Evolutionary conservation across 345 rosid genomes (phyloP).

Genomic region (Hibiscus mutabilis): DNA sequence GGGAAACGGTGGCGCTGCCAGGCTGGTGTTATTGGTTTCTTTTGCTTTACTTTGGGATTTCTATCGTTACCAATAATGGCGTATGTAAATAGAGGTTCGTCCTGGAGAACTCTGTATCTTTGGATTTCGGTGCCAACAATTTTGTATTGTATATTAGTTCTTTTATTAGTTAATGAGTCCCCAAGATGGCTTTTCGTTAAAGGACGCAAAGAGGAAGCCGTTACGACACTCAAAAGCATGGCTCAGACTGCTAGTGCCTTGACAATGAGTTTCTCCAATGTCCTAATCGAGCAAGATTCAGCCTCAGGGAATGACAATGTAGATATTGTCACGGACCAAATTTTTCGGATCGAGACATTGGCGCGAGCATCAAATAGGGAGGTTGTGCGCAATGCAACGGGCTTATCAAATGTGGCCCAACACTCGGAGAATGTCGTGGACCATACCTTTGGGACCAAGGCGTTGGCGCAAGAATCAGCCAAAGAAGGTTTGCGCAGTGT

Average conservation of each 20-base stretch:
- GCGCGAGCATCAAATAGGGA: too few relatives aligned
- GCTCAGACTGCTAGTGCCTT: slow-evolving; percentile 15
- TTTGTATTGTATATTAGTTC: slow-evolving; percentile 22
- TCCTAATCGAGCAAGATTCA: slow-evolving; percentile 20
- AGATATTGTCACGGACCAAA: too few relatives aligned
- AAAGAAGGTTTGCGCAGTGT: too few relatives aligned
- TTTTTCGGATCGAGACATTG: too few relatives aligned
- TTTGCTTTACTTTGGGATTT: slow-evolving; percentile 41
- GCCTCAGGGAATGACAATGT: neutral
- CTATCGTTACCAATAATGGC: slow-evolving; percentile 44
- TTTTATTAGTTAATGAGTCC: slow-evolving; percentile 33
- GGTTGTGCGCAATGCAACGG: too few relatives aligned
- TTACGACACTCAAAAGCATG: slow-evolving; percentile 36
- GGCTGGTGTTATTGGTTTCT: slow-evolving; percentile 39
- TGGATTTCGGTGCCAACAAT: slow-evolving; percentile 33
- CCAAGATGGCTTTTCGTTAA: slow-evolving; percentile 44
- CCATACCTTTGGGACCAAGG: too few relatives aligned
- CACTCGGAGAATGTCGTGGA: too few relatives aligned
- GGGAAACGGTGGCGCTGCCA: slow-evolving; percentile 39
- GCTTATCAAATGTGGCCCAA: too few relatives aligned
- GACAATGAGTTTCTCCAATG: slow-evolving; percentile 29
- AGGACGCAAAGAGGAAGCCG: slow-evolving; percentile 49
- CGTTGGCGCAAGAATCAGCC: too few relatives aligned
- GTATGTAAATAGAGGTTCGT: slow-evolving; percentile 20
- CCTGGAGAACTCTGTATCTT: slow-evolving; percentile 47